phyloP scores from a whole-genome alignment of 2,329 filamentous ascomycete genomes.

The Chaetomium sp. region DNA sequence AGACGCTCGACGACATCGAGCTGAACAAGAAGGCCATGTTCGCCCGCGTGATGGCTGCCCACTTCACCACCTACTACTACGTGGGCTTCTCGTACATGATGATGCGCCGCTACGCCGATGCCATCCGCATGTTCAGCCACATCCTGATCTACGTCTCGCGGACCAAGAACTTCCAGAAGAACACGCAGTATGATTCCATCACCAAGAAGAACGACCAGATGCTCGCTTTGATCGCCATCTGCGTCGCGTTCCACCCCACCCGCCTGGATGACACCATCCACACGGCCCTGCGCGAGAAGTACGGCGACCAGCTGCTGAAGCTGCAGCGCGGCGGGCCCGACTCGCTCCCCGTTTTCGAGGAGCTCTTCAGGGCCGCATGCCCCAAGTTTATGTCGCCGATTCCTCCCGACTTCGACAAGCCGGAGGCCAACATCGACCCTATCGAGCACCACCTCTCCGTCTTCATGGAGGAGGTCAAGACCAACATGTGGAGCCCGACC shows the following conservation, averaged over 20 bases:
- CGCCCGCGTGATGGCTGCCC: constrained; percentile 96
- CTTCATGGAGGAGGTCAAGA: constrained; percentile 99
- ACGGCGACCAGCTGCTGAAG: constrained; percentile 95
- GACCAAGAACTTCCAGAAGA: constrained; percentile 99
- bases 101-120: constrained; percentile 99
- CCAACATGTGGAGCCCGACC: constrained; percentile 96
- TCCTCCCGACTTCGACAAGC: constrained; percentile 96
- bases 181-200: constrained; percentile 95
- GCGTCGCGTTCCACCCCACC: constrained; percentile 95
- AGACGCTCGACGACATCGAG: constrained; percentile 99
- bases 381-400: constrained; percentile 99
- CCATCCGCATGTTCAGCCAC: constrained; percentile 99
- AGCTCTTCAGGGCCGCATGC: constrained; percentile 96
- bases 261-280: constrained; percentile 98
- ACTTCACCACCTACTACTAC: constrained; percentile 99
- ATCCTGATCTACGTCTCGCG: constrained; percentile 98
- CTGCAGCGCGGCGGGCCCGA: constrained; percentile 96
- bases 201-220: constrained; percentile 99
- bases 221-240: constrained; percentile 98
- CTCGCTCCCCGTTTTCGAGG: constrained; percentile 93
- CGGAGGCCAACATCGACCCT: constrained; percentile 92
- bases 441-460: constrained; percentile 95
- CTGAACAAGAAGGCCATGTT: constrained; percentile 99
- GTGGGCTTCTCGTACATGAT: constrained; percentile 99
- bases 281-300: constrained; percentile 97